phyloP scores from a whole-genome alignment of 2,329 filamentous ascomycete genomes.

The Alternaria novae-zelandiae region DNA sequence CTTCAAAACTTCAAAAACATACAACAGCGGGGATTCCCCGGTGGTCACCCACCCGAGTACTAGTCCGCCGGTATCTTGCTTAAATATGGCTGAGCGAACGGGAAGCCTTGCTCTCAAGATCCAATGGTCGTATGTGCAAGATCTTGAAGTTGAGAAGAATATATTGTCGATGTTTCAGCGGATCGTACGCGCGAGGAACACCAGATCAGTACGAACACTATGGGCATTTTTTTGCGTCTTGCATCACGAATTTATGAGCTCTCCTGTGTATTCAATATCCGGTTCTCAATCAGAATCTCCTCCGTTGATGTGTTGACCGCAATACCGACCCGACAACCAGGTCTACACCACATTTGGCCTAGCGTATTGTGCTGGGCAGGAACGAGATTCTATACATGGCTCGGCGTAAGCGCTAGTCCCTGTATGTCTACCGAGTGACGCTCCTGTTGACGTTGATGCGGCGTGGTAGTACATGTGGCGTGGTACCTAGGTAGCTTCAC shows the following conservation, averaged over 20 bases:
- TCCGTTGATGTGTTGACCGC: not conserved
- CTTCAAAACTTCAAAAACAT: not conserved
- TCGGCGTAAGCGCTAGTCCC: not conserved
- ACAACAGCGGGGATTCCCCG: not conserved
- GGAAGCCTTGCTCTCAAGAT: not conserved
- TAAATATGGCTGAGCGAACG: not conserved
- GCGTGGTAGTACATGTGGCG: not conserved
- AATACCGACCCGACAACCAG: not conserved
- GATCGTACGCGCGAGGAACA: not conserved
- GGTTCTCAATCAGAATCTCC: not conserved
- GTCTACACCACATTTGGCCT: not conserved
- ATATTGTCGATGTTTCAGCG: not conserved
- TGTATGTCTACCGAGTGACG: not conserved
- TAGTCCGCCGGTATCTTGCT: not conserved
- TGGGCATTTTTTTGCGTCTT: not conserved
- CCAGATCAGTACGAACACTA: not conserved
- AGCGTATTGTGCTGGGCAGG: not conserved
- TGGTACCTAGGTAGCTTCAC: not conserved
- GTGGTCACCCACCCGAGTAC: not conserved
- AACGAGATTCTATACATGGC: not conserved
- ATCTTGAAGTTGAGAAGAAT: not conserved
- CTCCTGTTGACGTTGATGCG: not conserved
- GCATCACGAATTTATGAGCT: not conserved
- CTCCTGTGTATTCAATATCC: not conserved
- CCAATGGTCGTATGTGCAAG: not conserved